These are phyloP conservation scores for Vitis cinerea DNA, from an alignment of 164 flowering plant genomes.

Conservation along the genomic window DNA sequence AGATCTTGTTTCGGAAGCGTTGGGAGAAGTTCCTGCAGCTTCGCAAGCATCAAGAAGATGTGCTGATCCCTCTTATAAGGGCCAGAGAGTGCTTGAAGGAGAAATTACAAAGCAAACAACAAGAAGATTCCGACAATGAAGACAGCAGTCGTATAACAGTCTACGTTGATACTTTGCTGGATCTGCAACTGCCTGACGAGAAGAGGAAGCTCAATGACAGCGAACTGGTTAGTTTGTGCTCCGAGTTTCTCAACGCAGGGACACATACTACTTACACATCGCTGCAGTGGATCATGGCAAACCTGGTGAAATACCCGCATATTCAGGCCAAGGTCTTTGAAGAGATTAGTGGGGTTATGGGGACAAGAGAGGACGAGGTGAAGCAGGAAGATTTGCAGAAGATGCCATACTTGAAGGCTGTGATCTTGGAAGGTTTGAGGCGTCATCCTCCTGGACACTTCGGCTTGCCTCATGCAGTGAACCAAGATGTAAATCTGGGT, in stretches of 20 bases:
- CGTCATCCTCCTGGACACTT: constrained; percentile 18
- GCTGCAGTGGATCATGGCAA: constrained; percentile 32
- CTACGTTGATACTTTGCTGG: constrained; percentile 19
- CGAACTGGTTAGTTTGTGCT: constrained; percentile 35
- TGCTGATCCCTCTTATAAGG: constrained; percentile 16
- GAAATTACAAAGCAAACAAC: background rate
- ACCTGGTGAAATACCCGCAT: too few species aligned
- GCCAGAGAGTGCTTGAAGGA: background rate
- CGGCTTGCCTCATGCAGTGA: constrained; percentile 8
- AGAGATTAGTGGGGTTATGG: constrained; percentile 18
- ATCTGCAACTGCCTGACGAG: constrained; percentile 12
- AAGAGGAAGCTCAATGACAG: constrained; percentile 19
- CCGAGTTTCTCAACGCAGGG: constrained; percentile 43
- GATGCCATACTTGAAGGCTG: constrained; percentile 1
- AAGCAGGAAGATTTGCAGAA: too few species aligned
- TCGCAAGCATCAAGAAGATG: background rate
- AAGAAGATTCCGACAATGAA: background rate
- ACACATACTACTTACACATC: constrained; percentile 48
- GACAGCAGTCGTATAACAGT: background rate
- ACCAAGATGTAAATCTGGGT: background rate
- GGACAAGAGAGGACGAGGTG: constrained; percentile 1
- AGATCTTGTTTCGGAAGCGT: constrained; percentile 9
- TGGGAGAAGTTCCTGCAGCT: constrained; percentile 16
- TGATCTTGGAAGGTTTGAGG: constrained; percentile 10
- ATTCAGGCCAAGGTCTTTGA: constrained; percentile 19